phyloP scores from a whole-genome alignment of 768 basidiomycete species.

The Hydnum rufescens region DNA sequence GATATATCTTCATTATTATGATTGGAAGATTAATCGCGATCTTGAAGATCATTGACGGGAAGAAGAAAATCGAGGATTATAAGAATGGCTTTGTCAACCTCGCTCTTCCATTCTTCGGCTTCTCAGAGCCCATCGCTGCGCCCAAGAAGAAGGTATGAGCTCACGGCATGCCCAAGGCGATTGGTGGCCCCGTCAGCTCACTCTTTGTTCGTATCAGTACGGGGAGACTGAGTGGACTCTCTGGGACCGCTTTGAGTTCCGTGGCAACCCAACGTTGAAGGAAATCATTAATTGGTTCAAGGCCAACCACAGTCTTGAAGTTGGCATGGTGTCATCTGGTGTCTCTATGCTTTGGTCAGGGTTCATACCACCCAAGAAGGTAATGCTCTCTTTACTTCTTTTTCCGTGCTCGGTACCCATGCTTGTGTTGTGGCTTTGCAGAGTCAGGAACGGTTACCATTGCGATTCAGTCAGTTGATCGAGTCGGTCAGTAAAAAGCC shows the following conservation, averaged over 20 bases:
- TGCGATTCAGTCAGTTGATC: conserved; percentile 82
- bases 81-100: conserved; percentile 98
- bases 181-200: neutral
- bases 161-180: neutral
- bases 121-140: conserved; percentile 90
- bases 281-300: conserved; percentile 75
- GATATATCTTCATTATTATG: neutral
- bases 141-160: conserved; percentile 54
- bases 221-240: conserved; percentile 83
- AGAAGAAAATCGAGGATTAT: conserved; percentile 82
- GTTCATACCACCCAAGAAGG: conserved; percentile 88
- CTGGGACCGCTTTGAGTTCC: conserved; percentile 94
- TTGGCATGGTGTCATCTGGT: conserved; percentile 92
- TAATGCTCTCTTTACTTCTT: conserved; percentile 17
- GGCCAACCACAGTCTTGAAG: conserved; percentile 61
- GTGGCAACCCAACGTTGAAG: conserved; percentile 69
- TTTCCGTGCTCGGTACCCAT: neutral
- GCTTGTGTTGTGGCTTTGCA: conserved; percentile 18
- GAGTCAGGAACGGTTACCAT: conserved; percentile 71
- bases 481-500: conserved; percentile 92
- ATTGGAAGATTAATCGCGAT: neutral
- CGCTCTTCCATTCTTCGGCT: conserved; percentile 95
- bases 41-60: conserved; percentile 84
- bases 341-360: conserved; percentile 97
- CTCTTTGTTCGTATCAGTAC: conserved; percentile 26